A percentile compares a stretch with the other conserved stretches of the same genome.
These are phyloP conservation scores for Vigna trinervia DNA, from an alignment of 306 rosid species.

Conservation along the genomic window DNA sequence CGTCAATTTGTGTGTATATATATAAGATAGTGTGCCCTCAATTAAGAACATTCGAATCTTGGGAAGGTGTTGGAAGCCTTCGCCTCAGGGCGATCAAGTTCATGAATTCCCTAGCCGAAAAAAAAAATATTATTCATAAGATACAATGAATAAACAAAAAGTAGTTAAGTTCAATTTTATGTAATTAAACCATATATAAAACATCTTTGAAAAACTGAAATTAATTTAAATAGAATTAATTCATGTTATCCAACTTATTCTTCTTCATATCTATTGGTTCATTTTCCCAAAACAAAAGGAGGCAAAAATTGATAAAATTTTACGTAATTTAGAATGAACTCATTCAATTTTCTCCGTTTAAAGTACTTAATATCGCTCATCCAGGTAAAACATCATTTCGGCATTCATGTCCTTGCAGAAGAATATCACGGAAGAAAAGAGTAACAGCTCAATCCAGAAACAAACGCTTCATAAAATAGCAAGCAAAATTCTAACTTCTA, in stretches of 20 bases:
- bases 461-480: conserved; percentile 11
- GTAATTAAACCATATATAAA: too few relatives aligned
- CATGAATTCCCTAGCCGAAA: too few relatives aligned
- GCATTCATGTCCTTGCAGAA: not conserved
- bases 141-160: too few relatives aligned
- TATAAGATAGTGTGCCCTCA: not conserved
- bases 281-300: not conserved
- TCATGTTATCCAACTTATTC: not conserved
- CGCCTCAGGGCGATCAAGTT: not conserved
- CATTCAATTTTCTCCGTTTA: not conserved
- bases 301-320: not conserved
- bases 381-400: not conserved
- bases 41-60: not conserved
- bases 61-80: not conserved
- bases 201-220: too few relatives aligned
- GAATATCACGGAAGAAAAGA: not conserved
- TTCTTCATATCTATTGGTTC: too few relatives aligned
- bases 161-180: too few relatives aligned
- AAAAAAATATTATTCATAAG: too few relatives aligned
- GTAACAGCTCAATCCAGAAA: conserved; percentile 11
- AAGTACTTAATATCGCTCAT: not conserved
- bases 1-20: not conserved
- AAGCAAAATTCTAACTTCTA: not conserved
- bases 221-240: too few relatives aligned
- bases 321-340: not conserved